Conservation (phyloP, 305 asterid genomes). For the Rubia occidens region DNA sequence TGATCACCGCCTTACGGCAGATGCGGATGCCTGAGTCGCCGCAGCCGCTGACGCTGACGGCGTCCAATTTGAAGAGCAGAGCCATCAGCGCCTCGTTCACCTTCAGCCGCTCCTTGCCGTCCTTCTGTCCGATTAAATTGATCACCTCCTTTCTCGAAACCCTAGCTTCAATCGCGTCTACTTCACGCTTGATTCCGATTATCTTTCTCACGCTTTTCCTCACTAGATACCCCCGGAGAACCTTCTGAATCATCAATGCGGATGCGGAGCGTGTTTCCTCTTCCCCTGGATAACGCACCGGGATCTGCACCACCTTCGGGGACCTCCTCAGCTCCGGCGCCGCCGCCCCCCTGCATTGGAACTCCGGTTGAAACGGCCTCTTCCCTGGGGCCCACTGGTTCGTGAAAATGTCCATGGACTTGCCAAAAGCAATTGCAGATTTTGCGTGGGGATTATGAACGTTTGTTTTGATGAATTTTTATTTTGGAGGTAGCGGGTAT, state of each 20-base stretch:
- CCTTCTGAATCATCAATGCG: constrained; percentile 64
- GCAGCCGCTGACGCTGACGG: constrained; percentile 39
- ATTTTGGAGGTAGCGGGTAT: too few species aligned
- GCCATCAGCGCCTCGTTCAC: constrained; percentile 62
- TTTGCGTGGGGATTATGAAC: background rate
- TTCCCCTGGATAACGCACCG: constrained; percentile 45
- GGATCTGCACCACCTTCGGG: constrained; percentile 41
- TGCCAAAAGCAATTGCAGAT: background rate
- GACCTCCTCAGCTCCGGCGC: constrained; percentile 12
- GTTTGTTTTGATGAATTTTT: background rate
- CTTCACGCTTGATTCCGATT: constrained; percentile 32
- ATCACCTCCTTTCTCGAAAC: constrained; percentile 24
- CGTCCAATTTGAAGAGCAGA: constrained; percentile 56
- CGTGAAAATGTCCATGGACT: constrained; percentile 30
- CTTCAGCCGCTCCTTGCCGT: constrained; percentile 50
- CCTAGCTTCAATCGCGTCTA: constrained; percentile 49
- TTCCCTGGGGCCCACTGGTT: constrained; percentile 20
- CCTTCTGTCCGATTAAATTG: constrained; percentile 30
- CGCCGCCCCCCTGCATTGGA: constrained; percentile 11
- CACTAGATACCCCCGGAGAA: constrained; percentile 55
- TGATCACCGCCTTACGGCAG: constrained; percentile 53
- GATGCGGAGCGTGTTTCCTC: constrained; percentile 24
- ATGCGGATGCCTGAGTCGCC: constrained; percentile 52
- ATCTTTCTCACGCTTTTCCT: constrained; percentile 52
- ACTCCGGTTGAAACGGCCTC: constrained; percentile 11